Percentiles rank a stretch among this genome's conserved stretches.
These are phyloP conservation scores for Paspalum vaginatum DNA, from an alignment of 176 grass and related monocot genomes.

Conservation along the genomic window DNA sequence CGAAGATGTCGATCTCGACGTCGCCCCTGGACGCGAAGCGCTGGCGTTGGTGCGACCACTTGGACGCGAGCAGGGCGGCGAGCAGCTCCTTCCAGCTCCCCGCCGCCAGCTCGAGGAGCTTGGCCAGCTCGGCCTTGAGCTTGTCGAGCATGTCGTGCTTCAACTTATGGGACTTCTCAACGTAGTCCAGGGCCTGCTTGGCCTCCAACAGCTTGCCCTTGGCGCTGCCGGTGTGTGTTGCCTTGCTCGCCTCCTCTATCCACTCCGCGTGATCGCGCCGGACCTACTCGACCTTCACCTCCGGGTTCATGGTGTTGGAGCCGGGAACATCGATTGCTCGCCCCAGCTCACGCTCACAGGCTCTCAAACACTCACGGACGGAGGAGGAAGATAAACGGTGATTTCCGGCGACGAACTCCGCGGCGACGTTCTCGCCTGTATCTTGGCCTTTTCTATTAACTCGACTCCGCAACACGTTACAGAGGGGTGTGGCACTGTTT, in stretches of 20 bases:
- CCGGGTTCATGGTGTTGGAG: no score
- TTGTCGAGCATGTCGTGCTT: background rate
- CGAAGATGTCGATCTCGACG: background rate
- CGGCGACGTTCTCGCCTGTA: no score
- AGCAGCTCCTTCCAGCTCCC: background rate
- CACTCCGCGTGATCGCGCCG: background rate
- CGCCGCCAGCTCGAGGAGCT: background rate
- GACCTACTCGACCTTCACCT: constrained; percentile 21
- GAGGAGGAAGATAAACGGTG: no score
- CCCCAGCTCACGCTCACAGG: no score
- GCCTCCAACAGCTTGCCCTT: constrained; percentile 14
- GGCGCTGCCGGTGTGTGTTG: background rate
- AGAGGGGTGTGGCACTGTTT: no score
- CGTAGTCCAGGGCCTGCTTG: background rate
- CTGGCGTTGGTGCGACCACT: background rate
- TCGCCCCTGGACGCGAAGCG: background rate
- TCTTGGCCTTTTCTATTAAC: no score
- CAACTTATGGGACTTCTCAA: background rate
- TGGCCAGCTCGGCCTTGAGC: constrained; percentile 11
- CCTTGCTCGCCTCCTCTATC: background rate
- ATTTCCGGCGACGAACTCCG: no score
- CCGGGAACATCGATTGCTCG: no score
- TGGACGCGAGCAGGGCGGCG: background rate
- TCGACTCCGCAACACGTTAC: no score
- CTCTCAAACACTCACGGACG: no score